Evolutionary conservation across 1,284 basidiomycete genomes (phyloP), one percentile per base, ranked within the genome.

Genomic region (Wallemia ichthyophaga): DNA sequence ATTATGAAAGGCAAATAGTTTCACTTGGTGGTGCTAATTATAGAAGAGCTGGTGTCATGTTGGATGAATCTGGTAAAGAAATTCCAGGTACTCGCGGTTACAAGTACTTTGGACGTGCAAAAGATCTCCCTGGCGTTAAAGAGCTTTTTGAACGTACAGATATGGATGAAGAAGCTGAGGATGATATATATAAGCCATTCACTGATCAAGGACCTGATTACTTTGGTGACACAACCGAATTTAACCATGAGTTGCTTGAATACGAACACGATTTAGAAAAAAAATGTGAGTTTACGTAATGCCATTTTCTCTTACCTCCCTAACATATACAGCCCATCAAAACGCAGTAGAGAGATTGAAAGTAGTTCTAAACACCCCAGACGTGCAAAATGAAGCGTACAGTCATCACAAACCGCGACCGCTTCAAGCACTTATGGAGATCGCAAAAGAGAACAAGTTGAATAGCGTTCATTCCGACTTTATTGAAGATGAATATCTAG

Each of bases 81-180:
- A 87, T 95, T 0, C 88, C 89, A 0, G 88, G 89, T 0, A 92
- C 85, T n/a, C 84, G 94, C 64, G 92, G 91, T 60, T 98, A 96
- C 78, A 96, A 96, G 87, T 96, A 96, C 71, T 98, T 98, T 71
- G 94, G 92, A 58, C 80, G 92, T 27, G 89, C 92, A 2, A 92
- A 89, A 67, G 94, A 96, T 59, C 74, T 98, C 2, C 94, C 92
- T 0, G 92, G 94, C 57, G 88, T 96, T 2, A 82, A 82, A 62
- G 92, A 98, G 71, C 75, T 98, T 28, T 94, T 98, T 67, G 75
- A 81, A 66, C 80, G 81, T 66, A 78, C 81, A 63, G 83, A 84
- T 48, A 82, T 86, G 62, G 85, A 89, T 68, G 85, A 82, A 66
- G 77, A 80, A 64, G 79, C 78, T 0, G 65, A 71, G 21, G 71